phyloP scores from a whole-genome alignment of 2,329 filamentous ascomycete species.

The Purpureocillium takamizusanense region DNA sequence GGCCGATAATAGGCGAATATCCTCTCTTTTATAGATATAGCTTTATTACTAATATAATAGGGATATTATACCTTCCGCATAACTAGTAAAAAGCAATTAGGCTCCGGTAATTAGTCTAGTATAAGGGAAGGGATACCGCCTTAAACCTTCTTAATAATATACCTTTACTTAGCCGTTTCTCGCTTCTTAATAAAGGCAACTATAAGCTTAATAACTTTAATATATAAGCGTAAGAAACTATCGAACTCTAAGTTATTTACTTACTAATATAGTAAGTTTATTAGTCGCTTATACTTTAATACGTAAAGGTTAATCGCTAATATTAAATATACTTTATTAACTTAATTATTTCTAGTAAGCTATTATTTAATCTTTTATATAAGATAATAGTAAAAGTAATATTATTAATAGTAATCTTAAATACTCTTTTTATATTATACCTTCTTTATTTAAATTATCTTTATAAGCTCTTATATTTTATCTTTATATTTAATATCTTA shows the following conservation, averaged over 20 bases:
- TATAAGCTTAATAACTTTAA: neutral
- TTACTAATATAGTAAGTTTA: neutral
- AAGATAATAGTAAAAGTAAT: conserved; percentile 14
- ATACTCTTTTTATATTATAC: conserved; percentile 7
- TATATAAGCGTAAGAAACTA: neutral
- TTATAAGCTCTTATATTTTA: conserved; percentile 10
- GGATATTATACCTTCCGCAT: no score
- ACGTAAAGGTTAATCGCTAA: no score
- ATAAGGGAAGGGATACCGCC: no score
- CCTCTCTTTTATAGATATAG: conserved; percentile 5
- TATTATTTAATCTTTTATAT: conserved; percentile 15
- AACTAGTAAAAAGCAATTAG: no score
- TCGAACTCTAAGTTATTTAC: neutral
- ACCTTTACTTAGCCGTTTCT: no score
- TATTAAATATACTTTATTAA: no score
- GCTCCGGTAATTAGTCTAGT: no score
- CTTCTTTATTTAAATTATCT: conserved; percentile 10
- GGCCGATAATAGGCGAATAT: conserved; percentile 8
- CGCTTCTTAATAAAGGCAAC: neutral
- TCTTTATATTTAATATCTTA: conserved; percentile 10
- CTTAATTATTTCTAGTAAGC: neutral
- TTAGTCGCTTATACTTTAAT: neutral
- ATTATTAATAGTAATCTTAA: conserved; percentile 9
- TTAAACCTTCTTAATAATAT: no score
- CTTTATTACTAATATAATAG: conserved; percentile 7